Conservation (phyloP, 331 rosid species). For the Prunus yedoensis region DNA sequence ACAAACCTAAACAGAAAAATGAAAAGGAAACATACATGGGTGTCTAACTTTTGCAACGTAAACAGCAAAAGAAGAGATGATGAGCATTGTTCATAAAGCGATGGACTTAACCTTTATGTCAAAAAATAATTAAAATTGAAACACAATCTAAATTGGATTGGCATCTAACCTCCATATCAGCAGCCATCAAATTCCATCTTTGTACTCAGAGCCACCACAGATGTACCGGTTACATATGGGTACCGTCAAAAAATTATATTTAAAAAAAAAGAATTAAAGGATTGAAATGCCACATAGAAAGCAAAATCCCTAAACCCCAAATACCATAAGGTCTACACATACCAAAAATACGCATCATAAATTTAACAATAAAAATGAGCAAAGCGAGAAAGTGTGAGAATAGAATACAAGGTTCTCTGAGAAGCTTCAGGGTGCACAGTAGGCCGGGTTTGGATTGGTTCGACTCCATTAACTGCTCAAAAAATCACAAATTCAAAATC, state of each 20-base stretch:
- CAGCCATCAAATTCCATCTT: slow-evolving; percentile 77
- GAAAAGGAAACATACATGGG: neutral
- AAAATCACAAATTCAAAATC: neutral
- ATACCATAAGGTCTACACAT: slow-evolving; percentile 4
- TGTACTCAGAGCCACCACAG: slow-evolving; percentile 77
- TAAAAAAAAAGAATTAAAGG: no score
- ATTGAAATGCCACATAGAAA: neutral
- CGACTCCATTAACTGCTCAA: slow-evolving; percentile 34
- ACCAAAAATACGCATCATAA: no score
- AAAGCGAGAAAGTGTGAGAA: neutral
- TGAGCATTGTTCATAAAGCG: neutral
- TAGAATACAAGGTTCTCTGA: slow-evolving; percentile 58
- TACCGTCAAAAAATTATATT: slow-evolving; percentile 33
- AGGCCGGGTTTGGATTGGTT: slow-evolving; percentile 26
- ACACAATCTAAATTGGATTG: neutral
- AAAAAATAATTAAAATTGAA: neutral
- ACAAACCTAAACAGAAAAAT: neutral
- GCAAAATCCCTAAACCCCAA: slow-evolving; percentile 1
- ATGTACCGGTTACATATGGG: slow-evolving; percentile 80
- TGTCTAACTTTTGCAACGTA: neutral
- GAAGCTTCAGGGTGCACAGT: slow-evolving; percentile 41
- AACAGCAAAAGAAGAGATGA: neutral
- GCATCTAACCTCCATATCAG: slow-evolving; percentile 78
- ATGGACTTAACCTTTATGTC: neutral
- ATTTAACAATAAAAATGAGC: neutral